phyloP scores from a whole-genome alignment of 495 filamentous ascomycete species.

The Oleoguttula mirabilis region DNA sequence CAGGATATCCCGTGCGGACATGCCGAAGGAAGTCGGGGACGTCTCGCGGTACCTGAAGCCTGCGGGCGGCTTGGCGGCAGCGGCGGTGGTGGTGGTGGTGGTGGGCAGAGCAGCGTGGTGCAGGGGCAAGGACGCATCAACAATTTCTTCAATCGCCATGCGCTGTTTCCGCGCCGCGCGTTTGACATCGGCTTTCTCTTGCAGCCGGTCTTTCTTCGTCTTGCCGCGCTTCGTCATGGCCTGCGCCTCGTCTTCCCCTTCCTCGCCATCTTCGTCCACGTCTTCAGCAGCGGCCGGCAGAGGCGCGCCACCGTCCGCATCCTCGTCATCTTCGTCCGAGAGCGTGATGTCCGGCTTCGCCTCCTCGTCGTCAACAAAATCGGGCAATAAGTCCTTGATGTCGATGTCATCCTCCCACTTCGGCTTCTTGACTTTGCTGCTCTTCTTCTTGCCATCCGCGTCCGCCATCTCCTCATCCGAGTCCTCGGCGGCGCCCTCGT shows the following conservation, averaged over 20 bases:
- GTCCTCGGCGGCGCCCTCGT: constrained; percentile 35
- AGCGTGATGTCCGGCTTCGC: constrained; percentile 41
- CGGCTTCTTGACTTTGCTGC: constrained; percentile 68
- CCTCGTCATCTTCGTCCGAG: constrained; percentile 24
- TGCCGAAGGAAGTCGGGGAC: constrained; percentile 75
- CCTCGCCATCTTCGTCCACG: constrained; percentile 1
- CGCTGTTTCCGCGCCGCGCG: constrained; percentile 64
- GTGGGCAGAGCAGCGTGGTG: constrained; percentile 21
- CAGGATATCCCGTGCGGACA: constrained; percentile 81
- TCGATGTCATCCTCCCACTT: constrained; percentile 96
- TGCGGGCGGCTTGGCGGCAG: constrained; percentile 40
- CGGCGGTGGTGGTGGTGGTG: constrained; percentile 22
- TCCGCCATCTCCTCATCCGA: constrained; percentile 36
- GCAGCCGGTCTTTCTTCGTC: constrained; percentile 44
- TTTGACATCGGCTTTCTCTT: constrained; percentile 53
- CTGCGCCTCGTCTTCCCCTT: not conserved
- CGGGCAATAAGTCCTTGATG: constrained; percentile 80
- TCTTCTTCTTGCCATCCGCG: constrained; percentile 25
- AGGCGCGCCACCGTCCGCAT: constrained; percentile 6
- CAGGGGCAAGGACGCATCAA: constrained; percentile 69
- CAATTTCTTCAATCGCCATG: constrained; percentile 71
- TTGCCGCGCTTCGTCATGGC: not conserved
- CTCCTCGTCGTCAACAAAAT: constrained; percentile 52
- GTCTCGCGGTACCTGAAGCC: constrained; percentile 88
- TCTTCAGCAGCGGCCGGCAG: constrained; percentile 3